Evolutionary conservation across 2,329 filamentous ascomycete genomes (phyloP).

Genomic region (Hypoxylon sp.): DNA sequence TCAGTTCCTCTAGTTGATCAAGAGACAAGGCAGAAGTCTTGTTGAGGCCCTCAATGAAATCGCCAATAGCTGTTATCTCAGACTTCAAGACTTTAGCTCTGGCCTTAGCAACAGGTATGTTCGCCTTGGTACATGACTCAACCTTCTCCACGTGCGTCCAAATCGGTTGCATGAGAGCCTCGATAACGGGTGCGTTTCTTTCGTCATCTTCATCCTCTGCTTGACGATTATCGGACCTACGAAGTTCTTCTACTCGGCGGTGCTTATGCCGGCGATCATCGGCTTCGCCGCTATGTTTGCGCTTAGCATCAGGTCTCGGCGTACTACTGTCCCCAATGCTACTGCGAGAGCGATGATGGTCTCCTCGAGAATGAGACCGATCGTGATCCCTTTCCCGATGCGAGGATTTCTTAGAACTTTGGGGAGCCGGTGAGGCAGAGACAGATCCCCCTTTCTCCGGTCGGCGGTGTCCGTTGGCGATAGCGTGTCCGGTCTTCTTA

Average conservation of each 20-base stretch:
- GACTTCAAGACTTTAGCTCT: slow-evolving; percentile 55
- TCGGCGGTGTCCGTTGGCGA: slow-evolving; percentile 73
- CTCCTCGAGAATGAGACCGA: slow-evolving; percentile 59
- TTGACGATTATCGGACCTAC: slow-evolving; percentile 56
- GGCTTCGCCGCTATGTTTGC: slow-evolving; percentile 71
- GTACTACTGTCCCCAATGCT: slow-evolving; percentile 66
- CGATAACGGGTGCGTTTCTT: slow-evolving; percentile 53
- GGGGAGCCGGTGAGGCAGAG: slow-evolving; percentile 80
- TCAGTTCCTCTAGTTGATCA: slow-evolving; percentile 54
- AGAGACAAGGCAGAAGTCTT: slow-evolving; percentile 51
- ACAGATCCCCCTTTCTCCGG: slow-evolving; percentile 71
- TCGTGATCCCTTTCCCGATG: slow-evolving; percentile 63
- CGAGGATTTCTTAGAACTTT: slow-evolving; percentile 64
- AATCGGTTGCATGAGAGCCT: slow-evolving; percentile 55
- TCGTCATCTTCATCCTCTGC: slow-evolving; percentile 60
- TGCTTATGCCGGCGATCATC: slow-evolving; percentile 67
- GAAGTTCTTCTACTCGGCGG: slow-evolving; percentile 65
- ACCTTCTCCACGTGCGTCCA: slow-evolving; percentile 54
- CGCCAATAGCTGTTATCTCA: slow-evolving; percentile 55
- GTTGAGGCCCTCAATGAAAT: slow-evolving; percentile 55
- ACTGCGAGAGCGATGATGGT: slow-evolving; percentile 67
- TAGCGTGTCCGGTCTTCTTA: slow-evolving; percentile 75
- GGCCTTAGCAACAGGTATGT: slow-evolving; percentile 54
- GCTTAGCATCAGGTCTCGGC: slow-evolving; percentile 70
- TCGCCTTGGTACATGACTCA: slow-evolving; percentile 54